Percentiles rank a stretch among this genome's conserved stretches.
These are phyloP conservation scores for Colletotrichum coccodes DNA, from an alignment of 2,329 filamentous ascomycete species.

Conservation along the genomic window DNA sequence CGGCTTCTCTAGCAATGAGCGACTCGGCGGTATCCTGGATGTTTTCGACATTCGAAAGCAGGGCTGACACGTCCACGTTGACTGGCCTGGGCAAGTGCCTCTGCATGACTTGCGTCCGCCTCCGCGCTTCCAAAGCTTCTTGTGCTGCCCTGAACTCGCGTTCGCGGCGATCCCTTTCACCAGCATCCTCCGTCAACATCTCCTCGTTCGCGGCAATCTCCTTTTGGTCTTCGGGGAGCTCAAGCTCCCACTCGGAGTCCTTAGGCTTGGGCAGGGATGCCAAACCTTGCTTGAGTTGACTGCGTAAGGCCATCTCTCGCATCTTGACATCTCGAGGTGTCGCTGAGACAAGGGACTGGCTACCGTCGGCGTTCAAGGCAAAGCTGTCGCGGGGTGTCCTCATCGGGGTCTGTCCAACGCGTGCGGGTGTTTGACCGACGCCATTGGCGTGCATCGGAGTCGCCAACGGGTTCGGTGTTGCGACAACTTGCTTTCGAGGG, in stretches of 20 bases:
- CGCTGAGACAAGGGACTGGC: slow-evolving; percentile 74
- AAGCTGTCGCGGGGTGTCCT: slow-evolving; percentile 90
- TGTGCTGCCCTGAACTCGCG: slow-evolving; percentile 76
- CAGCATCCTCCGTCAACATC: slow-evolving; percentile 67
- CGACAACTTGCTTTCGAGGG: slow-evolving; percentile 80
- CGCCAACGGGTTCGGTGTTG: slow-evolving; percentile 96
- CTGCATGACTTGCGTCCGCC: slow-evolving; percentile 93
- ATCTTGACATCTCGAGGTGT: slow-evolving; percentile 82
- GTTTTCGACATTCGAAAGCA: slow-evolving; percentile 69
- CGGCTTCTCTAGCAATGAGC: slow-evolving; percentile 81
- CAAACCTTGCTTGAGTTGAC: slow-evolving; percentile 78
- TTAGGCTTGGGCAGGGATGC: slow-evolving; percentile 90
- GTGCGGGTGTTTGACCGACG: slow-evolving; percentile 73
- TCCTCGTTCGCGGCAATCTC: slow-evolving; percentile 61
- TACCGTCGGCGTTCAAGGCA: slow-evolving; percentile 79
- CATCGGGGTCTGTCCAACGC: slow-evolving; percentile 83
- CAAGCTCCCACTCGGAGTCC: slow-evolving; percentile 93
- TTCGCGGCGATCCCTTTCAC: slow-evolving; percentile 83
- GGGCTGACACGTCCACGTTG: slow-evolving; percentile 73
- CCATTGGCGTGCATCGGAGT: slow-evolving; percentile 79
- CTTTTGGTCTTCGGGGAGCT: slow-evolving; percentile 84
- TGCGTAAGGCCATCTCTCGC: slow-evolving; percentile 74
- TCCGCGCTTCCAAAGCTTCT: slow-evolving; percentile 81
- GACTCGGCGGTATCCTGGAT: slow-evolving; percentile 72
- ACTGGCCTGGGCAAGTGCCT: slow-evolving; percentile 81